These are phyloP conservation scores for Rhizoclosmatium sp. DNA, from an alignment of 192 early-diverging fungal genomes.

Conservation along the genomic window DNA sequence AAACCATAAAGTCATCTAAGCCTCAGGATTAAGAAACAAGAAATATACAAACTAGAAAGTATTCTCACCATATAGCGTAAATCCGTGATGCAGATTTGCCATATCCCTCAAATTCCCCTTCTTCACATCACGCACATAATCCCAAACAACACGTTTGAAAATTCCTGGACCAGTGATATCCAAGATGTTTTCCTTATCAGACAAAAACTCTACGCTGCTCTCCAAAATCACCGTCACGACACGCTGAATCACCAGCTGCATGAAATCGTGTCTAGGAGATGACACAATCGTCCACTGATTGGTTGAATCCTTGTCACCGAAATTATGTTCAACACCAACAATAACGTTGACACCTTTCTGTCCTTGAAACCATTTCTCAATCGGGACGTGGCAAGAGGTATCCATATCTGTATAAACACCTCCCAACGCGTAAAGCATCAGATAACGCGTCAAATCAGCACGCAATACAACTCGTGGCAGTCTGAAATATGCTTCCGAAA, in stretches of 20 bases:
- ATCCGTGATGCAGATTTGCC: background rate
- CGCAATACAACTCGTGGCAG: constrained; percentile 31
- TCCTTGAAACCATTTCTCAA: constrained; percentile 37
- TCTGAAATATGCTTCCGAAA: constrained; percentile 14
- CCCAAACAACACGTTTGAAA: constrained; percentile 12
- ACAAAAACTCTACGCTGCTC: background rate
- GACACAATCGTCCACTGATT: constrained; percentile 44
- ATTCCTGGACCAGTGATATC: constrained; percentile 24
- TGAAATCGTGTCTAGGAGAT: constrained; percentile 27
- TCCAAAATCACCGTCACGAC: background rate
- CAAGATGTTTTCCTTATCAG: constrained; percentile 1
- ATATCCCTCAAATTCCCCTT: background rate
- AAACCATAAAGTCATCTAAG: background rate
- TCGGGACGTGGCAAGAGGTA: constrained; percentile 20
- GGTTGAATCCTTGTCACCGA: constrained; percentile 5
- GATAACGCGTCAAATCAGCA: constrained; percentile 44
- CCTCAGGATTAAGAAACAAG: background rate
- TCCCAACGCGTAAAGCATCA: constrained; percentile 43
- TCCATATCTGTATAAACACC: constrained; percentile 52
- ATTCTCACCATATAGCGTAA: background rate
- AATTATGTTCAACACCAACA: constrained; percentile 30
- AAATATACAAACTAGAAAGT: background rate
- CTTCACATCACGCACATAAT: background rate
- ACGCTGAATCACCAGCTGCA: constrained; percentile 11
- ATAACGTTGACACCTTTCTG: background rate